Evolutionary conservation across 805 yeast genomes (phyloP), one percentile per base, ranked within the genome.

Genomic region (Yarrowia hollandica): DNA sequence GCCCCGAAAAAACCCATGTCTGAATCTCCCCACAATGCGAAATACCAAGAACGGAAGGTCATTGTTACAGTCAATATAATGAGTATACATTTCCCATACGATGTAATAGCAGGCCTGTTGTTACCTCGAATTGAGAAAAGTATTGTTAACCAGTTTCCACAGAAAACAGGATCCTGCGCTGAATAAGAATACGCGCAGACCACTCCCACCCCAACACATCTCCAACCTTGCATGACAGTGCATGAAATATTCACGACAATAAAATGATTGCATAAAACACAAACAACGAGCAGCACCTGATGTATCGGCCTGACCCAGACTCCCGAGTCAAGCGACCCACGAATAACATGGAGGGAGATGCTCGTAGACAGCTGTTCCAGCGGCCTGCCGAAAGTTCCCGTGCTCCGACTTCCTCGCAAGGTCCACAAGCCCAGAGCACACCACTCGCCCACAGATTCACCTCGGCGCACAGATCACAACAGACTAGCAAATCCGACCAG

Each of bases 261-360:
- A 41, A 41, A 41, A 41, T 26, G 23, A 26, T 18, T 41, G 48
- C 48, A 41, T 41, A 26, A 41, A 41, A 41, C 33, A 41, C 48
- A 25, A 41, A 41, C 33, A 41, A 15, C n/a, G 42, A 37, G 18
- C 42, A 21, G 23, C 31, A 41, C 9, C 33, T 16, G 39, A 48
- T 48, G 55, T 48, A 48, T 33, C 55, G 55, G 11, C 55, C 55
- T 15, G 55, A 48, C 55, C 55, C 55, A 22, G 55, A 48, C 21
- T 48, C 55, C 4, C 15, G 55, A 48, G 55, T 48, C 30, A 48
- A 48, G 39, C 39, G 55, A 48, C 55, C 33, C 21, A 31, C 55
- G 10, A 31, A 48, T 28, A 48, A 48, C 55, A 48, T 48, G 55
- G 55, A 48, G 25, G 55, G 55, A 2, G 55, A 48, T 9, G 55